Conservation (phyloP, 2,329 filamentous ascomycete species). For the Pseudonectria foliicola region DNA sequence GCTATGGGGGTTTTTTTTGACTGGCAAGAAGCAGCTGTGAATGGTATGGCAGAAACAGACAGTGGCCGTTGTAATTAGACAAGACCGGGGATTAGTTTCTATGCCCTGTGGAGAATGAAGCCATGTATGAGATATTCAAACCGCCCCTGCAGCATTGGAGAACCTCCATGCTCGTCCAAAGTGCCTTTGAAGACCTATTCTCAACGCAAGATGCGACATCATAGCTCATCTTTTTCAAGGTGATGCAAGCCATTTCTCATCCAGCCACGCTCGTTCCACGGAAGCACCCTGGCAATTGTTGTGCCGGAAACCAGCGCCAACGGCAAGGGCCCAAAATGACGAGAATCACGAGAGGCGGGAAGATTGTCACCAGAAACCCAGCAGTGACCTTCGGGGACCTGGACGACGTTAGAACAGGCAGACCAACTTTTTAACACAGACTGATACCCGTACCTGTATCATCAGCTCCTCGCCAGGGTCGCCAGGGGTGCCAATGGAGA, state of each 20-base stretch:
- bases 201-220: not conserved
- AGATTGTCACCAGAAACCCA: conserved; percentile 89
- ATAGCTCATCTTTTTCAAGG: conserved; percentile 10
- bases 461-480: conserved; percentile 41
- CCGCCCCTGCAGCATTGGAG: not conserved
- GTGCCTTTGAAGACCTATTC: too few relatives aligned
- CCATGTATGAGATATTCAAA: conserved; percentile 1
- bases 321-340: conserved; percentile 79
- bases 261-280: conserved; percentile 44
- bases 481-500: conserved; percentile 57
- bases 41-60: conserved; percentile 6
- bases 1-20: not conserved
- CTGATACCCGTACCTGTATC: conserved; percentile 61
- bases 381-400: conserved; percentile 89
- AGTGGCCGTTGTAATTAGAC: conserved; percentile 29
- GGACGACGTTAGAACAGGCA: not conserved
- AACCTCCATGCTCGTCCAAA: too few relatives aligned
- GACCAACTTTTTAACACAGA: too few relatives aligned
- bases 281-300: conserved; percentile 58
- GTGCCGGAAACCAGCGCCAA: conserved; percentile 80
- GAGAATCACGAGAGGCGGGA: conserved; percentile 75
- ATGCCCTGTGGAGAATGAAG: conserved; percentile 18
- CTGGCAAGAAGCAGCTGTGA: conserved; percentile 6
- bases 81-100: conserved; percentile 21
- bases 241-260: conserved; percentile 38